Evolutionary conservation across 1,139 yeast species (phyloP).

Genomic region (Suhomyces bribrorum): DNA sequence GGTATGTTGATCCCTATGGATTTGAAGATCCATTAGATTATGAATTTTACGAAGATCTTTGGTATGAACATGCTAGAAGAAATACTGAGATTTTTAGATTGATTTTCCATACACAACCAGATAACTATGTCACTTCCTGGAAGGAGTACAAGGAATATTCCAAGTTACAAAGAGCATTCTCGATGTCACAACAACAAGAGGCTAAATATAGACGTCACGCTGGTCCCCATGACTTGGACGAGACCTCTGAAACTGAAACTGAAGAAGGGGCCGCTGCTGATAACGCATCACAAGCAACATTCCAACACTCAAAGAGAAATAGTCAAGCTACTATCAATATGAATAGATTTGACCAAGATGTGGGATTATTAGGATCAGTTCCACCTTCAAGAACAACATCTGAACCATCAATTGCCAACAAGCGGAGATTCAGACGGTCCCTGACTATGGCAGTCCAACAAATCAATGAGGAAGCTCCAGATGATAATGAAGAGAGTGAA

Average conservation of each 20-base stretch:
- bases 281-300: constrained; percentile 10
- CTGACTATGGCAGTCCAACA: constrained; percentile 3
- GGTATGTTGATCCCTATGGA: constrained; percentile 79
- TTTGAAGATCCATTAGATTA: constrained; percentile 84
- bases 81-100: constrained; percentile 80
- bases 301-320: constrained; percentile 13
- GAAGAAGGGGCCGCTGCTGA: constrained; percentile 16
- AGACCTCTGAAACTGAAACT: constrained; percentile 18
- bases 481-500: constrained; percentile 11
- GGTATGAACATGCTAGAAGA: constrained; percentile 82
- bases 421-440: constrained; percentile 16
- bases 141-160: constrained; percentile 76
- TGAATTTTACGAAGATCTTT: constrained; percentile 80
- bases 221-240: constrained; percentile 6
- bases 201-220: constrained; percentile 30
- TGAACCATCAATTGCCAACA: constrained; percentile 4
- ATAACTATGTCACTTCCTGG: constrained; percentile 86
- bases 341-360: constrained; percentile 27
- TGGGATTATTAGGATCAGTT: constrained; percentile 43
- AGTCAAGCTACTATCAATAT: constrained; percentile 32
- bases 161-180: constrained; percentile 57
- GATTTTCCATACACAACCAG: constrained; percentile 95
- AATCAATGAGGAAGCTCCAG: constrained; percentile 9
- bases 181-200: constrained; percentile 48
- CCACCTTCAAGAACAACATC: constrained; percentile 27